A percentile compares a stretch with the other conserved stretches of the same genome.
Conservation (phyloP, 305 asterid genomes). For the Coffea humblotiana region DNA sequence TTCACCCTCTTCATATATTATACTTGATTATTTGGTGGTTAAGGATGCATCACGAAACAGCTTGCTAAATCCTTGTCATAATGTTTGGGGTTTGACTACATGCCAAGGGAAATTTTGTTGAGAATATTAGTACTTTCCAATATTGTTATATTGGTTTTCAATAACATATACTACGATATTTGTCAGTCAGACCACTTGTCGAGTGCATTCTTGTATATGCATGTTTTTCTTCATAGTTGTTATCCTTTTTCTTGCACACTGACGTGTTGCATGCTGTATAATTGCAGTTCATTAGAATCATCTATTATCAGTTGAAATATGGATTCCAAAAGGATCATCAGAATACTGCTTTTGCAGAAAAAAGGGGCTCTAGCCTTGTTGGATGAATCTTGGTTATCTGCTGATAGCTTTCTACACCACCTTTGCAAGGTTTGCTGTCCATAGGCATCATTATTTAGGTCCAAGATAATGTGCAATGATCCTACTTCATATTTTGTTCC, state of each 20-base stretch:
- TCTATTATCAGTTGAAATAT: constrained; percentile 70
- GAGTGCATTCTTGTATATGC: not conserved
- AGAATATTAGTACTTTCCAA: not conserved
- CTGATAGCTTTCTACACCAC: constrained; percentile 81
- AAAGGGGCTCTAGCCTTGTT: constrained; percentile 52
- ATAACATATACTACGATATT: not conserved
- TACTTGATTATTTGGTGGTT: constrained; percentile 9
- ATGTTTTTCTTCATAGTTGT: not conserved
- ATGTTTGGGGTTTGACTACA: constrained; percentile 2
- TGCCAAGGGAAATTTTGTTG: not conserved
- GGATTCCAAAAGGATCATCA: constrained; percentile 66
- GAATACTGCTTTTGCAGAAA: constrained; percentile 36
- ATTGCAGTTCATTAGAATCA: constrained; percentile 67
- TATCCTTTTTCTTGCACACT: not conserved
- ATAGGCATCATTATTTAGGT: not conserved
- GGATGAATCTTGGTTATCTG: constrained; percentile 87
- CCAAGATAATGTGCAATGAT: not conserved
- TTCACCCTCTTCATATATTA: constrained; percentile 10
- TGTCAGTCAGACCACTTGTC: not conserved
- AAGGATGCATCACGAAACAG: not conserved
- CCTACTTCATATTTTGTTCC: not conserved
- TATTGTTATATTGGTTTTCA: not conserved
- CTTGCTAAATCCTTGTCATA: not conserved
- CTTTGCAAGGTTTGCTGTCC: constrained; percentile 74
- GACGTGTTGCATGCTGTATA: constrained; percentile 24